Evolutionary conservation across 164 flowering plant species (phyloP), one percentile per base, ranked within the genome.

Genomic region (Aristolochia contorta): DNA sequence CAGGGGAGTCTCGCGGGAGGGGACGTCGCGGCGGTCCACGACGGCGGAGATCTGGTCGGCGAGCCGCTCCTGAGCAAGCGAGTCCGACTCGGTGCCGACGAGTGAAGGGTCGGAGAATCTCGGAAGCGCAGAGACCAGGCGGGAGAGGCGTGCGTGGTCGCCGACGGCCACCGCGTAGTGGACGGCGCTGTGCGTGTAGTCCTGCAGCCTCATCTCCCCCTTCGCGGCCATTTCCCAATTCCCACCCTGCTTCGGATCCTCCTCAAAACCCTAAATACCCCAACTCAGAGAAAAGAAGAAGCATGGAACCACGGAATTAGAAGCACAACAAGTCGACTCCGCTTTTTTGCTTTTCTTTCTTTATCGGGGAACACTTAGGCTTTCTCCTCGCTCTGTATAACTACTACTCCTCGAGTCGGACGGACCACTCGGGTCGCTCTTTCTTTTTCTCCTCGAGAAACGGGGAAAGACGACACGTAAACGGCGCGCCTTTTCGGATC

Each of bases 21-120:
- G 94, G 16, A 87, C 95, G 60, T 93, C 92, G 41, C 97, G 84
- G 59, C 96, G 91, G 78, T 93, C 98, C 58, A 90, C 65, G 12
- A 71, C 74, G 60, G 89, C 68, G 27, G 96, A 71, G 76, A 93
- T 86, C 56, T 65, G 53, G 14, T 90, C 90, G 53, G 87, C 82
- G 52, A 82, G 16, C 4, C 56, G 61, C 66, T 93, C 98, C 47
- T 86, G 86, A 33, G 73, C 21, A n/a, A 89, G 74, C 1, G 98
- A 93, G 54, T 86, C 85, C 4, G 87, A 67, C 73, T 87, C 96
- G 61, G 86, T 75, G 54, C 47, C 80, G 64, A 86, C 71, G 37
- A 58, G 72, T 32, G 72, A 51, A 0, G 96, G 89, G 45, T 86
- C 85, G 46, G 79, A 53, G 52, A 84, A 83, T 45, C 65, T 65